Conservation (phyloP, 139 green algal genomes). For the Haematococcus lacustris region DNA sequence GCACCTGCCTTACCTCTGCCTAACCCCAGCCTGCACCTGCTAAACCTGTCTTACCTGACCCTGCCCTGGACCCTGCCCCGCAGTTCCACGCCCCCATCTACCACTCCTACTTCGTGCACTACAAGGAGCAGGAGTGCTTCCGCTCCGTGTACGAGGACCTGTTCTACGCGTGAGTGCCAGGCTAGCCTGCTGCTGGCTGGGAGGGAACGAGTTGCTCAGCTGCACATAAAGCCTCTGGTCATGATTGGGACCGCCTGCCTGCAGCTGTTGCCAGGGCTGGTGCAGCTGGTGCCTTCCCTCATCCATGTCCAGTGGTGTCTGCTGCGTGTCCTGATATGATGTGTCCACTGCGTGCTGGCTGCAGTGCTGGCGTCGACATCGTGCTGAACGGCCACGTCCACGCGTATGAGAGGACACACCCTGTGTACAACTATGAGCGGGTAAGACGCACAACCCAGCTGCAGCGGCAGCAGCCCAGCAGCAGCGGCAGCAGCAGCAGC, state of each 20-base stretch:
- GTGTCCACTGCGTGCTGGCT: no score
- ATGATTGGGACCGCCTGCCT: no score
- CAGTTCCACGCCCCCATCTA: slow-evolving; percentile 8
- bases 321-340: no score
- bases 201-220: not conserved
- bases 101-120: slow-evolving; percentile 18
- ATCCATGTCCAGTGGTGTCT: no score
- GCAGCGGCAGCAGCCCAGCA: no score
- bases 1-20: no score
- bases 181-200: not conserved
- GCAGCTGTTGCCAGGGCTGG: no score
- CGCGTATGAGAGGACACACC: slow-evolving; percentile 44
- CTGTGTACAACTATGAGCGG: slow-evolving; percentile 25
- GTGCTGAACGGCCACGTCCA: slow-evolving; percentile 49
- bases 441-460: not conserved
- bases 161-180: slow-evolving; percentile 23
- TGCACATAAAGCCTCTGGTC: no score
- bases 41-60: no score
- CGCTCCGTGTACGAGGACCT: slow-evolving; percentile 22
- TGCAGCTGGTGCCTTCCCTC: no score
- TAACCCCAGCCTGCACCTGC: no score
- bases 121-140: slow-evolving; percentile 39
- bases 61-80: no score
- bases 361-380: slow-evolving; percentile 31
- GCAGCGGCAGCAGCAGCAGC: not conserved